A percentile compares a stretch with the other conserved stretches of the same genome.
These are phyloP conservation scores for Trichocomaceae sp. DNA, from an alignment of 2,329 filamentous ascomycete species.

Conservation along the genomic window DNA sequence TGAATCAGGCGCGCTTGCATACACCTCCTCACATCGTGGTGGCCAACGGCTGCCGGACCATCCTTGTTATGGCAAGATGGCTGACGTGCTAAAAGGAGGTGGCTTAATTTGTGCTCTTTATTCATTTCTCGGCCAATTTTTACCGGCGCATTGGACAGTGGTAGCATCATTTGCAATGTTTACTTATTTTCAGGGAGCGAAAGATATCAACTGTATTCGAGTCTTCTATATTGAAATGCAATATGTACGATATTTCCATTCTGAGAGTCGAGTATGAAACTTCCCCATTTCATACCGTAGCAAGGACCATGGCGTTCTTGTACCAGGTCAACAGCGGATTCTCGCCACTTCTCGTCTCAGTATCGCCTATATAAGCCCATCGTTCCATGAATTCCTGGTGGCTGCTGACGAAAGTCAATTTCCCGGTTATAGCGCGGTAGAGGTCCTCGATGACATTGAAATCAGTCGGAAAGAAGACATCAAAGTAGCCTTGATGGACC, in stretches of 20 bases:
- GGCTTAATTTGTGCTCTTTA: not conserved
- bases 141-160: not conserved
- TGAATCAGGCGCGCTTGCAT: not conserved
- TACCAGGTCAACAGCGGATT: conserved; percentile 92
- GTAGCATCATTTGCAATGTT: not conserved
- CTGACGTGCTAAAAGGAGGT: not conserved
- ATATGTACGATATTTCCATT: too few species aligned
- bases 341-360: conserved; percentile 80
- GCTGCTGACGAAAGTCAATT: conserved; percentile 73
- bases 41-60: not conserved
- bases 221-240: not conserved
- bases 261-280: too few species aligned
- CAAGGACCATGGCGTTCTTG: conserved; percentile 87
- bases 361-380: conserved; percentile 88
- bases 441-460: conserved; percentile 86
- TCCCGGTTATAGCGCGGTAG: conserved; percentile 88
- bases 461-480: conserved; percentile 96
- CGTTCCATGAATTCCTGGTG: conserved; percentile 87
- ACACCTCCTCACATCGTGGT: not conserved
- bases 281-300: conserved; percentile 58
- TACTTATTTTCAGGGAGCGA: not conserved
- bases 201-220: not conserved
- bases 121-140: not conserved
- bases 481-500: conserved; percentile 98
- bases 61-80: conserved; percentile 4